Evolutionary conservation across 2,329 filamentous ascomycete species (phyloP), one percentile per base, ranked within the genome.

Genomic region (Ophiostoma pallidulum): DNA sequence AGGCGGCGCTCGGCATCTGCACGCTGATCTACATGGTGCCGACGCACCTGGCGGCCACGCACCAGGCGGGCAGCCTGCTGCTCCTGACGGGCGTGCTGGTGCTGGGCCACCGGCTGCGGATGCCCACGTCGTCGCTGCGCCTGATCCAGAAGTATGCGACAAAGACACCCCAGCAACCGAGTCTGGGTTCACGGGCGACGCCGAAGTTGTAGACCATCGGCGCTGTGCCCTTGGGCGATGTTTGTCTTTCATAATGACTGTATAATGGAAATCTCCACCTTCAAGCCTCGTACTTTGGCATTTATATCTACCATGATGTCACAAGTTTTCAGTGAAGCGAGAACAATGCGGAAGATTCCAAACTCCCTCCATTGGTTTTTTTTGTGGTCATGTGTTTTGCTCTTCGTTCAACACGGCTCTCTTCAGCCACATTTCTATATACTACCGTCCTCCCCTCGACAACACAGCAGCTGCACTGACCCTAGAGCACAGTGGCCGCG

Each of bases 21-120:
- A 98, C 92, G 0, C 73, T 98, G 51, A 82, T 95, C 58, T 97
- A 96, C 69, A 82, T 98, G 63, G 90, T 98, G 1, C 92, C 94
- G 4, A 84, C 84, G 3, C 83, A 84, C 53, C 71, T 98, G 9
- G 92, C 91, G 1, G 89, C 91, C 3, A 82, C 87, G 8, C 92
- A 98, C 65, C 92, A 98, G 67, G 92, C 92, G 2, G 91, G 92
- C 33, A 86, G 83, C 51, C 68, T 98, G 56, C 87, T 86, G 2
- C 70, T 98, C 18, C 68, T 98, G 51, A 94, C 87, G 0, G 88
- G 87, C 38, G 83, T 83, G 0, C 70, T 95, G 19, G 75, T 96
- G 1, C 70, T 96, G 32, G 86, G 86, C 10, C 88, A 83, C 57
- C 75, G 88, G 35, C 66, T 94, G 47, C 86, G 84, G 67, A 73